phyloP scores from a whole-genome alignment of 495 filamentous ascomycete genomes.

The Penicillium diatomitis region DNA sequence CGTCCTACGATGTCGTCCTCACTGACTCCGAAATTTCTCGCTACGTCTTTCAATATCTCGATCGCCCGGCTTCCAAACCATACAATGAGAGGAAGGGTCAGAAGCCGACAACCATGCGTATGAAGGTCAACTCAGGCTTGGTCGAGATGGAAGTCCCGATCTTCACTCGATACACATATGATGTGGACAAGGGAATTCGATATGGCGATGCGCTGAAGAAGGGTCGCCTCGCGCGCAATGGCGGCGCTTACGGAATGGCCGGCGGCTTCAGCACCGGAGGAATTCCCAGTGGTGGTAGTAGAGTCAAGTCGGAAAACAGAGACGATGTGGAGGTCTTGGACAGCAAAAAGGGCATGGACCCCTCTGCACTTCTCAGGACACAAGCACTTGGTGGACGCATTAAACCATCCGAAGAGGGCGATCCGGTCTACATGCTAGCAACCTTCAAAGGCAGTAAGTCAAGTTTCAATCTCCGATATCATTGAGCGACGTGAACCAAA shows the following conservation, averaged over 20 bases:
- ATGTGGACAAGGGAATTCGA: slow-evolving; percentile 51
- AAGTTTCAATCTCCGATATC: not conserved
- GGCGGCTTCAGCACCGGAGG: slow-evolving; percentile 45
- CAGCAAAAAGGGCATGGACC: slow-evolving; percentile 29
- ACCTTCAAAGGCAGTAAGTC: slow-evolving; percentile 54
- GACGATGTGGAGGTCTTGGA: slow-evolving; percentile 31
- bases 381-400: slow-evolving; percentile 61
- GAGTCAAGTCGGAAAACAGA: slow-evolving; percentile 29
- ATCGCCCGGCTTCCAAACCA: slow-evolving; percentile 35
- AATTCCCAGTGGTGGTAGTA: slow-evolving; percentile 12
- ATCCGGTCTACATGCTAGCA: slow-evolving; percentile 64
- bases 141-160: slow-evolving; percentile 70
- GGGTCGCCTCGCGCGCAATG: slow-evolving; percentile 42
- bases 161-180: slow-evolving; percentile 51
- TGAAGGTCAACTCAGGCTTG: slow-evolving; percentile 59
- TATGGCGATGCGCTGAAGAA: slow-evolving; percentile 61
- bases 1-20: slow-evolving; percentile 54
- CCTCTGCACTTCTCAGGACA: slow-evolving; percentile 21
- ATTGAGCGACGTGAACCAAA: too few relatives aligned
- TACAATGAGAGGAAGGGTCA: slow-evolving; percentile 46
- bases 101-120: slow-evolving; percentile 50
- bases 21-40: slow-evolving; percentile 41
- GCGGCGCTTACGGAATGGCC: slow-evolving; percentile 49
- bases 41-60: slow-evolving; percentile 65
- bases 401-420: slow-evolving; percentile 44